Evolutionary conservation across 345 rosid species (phyloP).

Genomic region (Cardamine chenopodiifolia): DNA sequence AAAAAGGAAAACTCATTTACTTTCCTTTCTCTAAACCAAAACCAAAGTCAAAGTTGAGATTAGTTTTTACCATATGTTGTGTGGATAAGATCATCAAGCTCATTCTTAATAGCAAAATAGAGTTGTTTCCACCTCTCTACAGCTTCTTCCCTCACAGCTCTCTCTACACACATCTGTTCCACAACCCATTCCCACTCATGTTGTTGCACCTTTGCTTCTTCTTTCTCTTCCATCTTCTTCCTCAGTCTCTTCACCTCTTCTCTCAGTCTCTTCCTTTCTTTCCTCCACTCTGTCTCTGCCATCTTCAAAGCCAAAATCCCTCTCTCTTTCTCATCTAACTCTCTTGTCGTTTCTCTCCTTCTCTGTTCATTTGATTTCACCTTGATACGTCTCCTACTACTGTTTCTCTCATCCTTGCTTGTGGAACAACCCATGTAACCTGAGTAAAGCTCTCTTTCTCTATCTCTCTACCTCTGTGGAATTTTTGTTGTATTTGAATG

Average conservation of each 20-base stretch:
- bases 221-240: slow-evolving; percentile 51
- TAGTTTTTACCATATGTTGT: slow-evolving; percentile 50
- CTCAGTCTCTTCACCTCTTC: slow-evolving; percentile 65
- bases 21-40: background rate
- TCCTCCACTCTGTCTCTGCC: slow-evolving; percentile 68
- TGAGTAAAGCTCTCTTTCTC: background rate
- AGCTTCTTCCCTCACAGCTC: slow-evolving; percentile 67
- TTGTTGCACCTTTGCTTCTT: slow-evolving; percentile 45
- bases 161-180: slow-evolving; percentile 71
- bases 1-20: background rate
- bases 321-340: slow-evolving; percentile 54
- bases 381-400: slow-evolving; percentile 31
- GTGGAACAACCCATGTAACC: slow-evolving; percentile 50
- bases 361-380: slow-evolving; percentile 52
- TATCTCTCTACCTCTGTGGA: background rate
- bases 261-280: slow-evolving; percentile 63
- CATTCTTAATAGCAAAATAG: slow-evolving; percentile 75
- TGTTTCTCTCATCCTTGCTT: slow-evolving; percentile 49
- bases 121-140: slow-evolving; percentile 85
- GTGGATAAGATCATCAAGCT: slow-evolving; percentile 84
- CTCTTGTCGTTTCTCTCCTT: slow-evolving; percentile 51
- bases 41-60: slow-evolving; percentile 10
- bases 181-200: slow-evolving; percentile 46
- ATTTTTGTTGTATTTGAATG: background rate
- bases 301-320: slow-evolving; percentile 49